These are phyloP conservation scores for Luffa acutangula DNA, from an alignment of 306 rosid species.

Conservation along the genomic window DNA sequence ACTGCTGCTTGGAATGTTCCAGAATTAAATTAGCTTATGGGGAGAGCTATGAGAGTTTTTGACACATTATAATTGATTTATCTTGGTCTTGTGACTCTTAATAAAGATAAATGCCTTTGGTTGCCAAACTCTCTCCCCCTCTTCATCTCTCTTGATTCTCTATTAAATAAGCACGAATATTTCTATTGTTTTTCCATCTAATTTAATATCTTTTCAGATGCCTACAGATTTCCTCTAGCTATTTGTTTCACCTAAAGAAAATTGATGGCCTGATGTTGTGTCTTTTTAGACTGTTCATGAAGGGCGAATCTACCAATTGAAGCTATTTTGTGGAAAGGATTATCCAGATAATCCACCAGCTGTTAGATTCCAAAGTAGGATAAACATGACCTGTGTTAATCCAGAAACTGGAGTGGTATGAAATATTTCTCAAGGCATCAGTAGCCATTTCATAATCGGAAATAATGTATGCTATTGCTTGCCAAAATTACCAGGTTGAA, in stretches of 20 bases:
- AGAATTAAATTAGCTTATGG: not conserved
- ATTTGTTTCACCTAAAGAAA: not conserved
- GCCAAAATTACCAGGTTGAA: conserved; percentile 55
- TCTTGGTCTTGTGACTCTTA: not conserved
- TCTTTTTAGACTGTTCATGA: conserved; percentile 74
- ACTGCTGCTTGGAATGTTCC: not conserved
- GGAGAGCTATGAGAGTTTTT: not conserved
- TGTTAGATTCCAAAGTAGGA: conserved; percentile 85
- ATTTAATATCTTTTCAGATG: not conserved
- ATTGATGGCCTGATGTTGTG: not conserved
- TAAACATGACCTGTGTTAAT: conserved; percentile 90
- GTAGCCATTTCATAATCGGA: not conserved
- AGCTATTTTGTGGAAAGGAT: conserved; percentile 84
- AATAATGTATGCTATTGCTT: conserved; percentile 13
- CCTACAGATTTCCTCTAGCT: not conserved
- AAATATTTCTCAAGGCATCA: not conserved
- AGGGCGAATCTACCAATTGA: conserved; percentile 90
- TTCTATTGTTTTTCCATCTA: not conserved
- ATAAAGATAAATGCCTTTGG: not conserved
- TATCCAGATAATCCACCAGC: conserved; percentile 90
- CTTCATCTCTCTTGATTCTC: not conserved
- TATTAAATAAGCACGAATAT: too few relatives aligned
- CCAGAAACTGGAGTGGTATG: conserved; percentile 79
- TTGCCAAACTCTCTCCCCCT: not conserved
- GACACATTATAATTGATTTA: not conserved